phyloP scores from a whole-genome alignment of 148 eudicot genomes.

The Persicaria tinctoria region DNA sequence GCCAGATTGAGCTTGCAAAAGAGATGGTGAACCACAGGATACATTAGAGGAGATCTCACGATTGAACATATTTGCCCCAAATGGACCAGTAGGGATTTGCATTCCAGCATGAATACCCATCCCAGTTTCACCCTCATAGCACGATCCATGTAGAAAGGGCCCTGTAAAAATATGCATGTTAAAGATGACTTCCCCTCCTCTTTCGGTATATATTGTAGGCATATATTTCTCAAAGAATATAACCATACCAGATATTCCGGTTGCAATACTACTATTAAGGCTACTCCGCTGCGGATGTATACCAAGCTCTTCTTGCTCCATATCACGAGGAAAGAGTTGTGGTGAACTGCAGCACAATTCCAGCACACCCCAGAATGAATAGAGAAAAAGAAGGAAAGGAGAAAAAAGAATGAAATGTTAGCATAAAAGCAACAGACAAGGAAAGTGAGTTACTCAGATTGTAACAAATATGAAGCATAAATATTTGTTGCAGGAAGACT shows the following conservation, averaged over 20 bases:
- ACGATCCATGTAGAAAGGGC: conserved; percentile 31
- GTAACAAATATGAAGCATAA: background rate
- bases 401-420: background rate
- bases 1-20: conserved; percentile 38
- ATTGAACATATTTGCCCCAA: conserved; percentile 24
- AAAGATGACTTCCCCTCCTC: background rate
- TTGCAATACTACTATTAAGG: conserved; percentile 26
- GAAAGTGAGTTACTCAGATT: background rate
- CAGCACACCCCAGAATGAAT: conserved; percentile 7
- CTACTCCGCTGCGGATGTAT: conserved; percentile 33
- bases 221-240: background rate
- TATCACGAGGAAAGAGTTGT: conserved; percentile 33
- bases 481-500: background rate
- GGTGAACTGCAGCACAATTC: conserved; percentile 33
- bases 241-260: conserved; percentile 40
- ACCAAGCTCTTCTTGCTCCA: conserved; percentile 41
- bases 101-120: conserved; percentile 22
- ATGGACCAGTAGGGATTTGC: conserved; percentile 28
- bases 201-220: background rate
- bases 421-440: background rate
- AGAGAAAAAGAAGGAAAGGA: background rate
- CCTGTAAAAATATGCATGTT: conserved; percentile 2
- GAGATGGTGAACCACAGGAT: conserved; percentile 47
- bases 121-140: conserved; percentile 37
- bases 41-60: conserved; percentile 58